Conservation (phyloP, 2,329 filamentous ascomycete species). For the Nigrospora oryzae region DNA sequence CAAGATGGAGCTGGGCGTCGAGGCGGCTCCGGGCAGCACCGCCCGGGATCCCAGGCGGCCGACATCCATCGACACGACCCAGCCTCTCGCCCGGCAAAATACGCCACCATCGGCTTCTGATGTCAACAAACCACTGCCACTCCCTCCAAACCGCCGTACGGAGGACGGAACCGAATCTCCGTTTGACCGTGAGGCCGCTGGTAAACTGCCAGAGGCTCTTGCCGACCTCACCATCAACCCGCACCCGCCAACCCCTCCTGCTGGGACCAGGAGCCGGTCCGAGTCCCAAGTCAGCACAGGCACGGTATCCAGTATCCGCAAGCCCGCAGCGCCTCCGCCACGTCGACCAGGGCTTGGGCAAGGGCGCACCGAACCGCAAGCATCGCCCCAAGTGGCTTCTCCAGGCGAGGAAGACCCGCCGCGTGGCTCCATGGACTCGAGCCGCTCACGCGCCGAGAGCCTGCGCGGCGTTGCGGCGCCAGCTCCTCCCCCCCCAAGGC, state of each 20-base stretch:
- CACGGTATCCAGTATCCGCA: constrained; percentile 26
- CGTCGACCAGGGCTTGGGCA: constrained; percentile 36
- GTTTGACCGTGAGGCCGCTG: constrained; percentile 45
- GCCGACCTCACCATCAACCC: constrained; percentile 20
- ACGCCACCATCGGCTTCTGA: constrained; percentile 34
- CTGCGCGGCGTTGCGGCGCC: constrained; percentile 29
- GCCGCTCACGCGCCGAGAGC: constrained; percentile 35
- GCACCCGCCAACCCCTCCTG: constrained; percentile 30
- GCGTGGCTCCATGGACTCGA: constrained; percentile 43
- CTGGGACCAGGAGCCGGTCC: constrained; percentile 22
- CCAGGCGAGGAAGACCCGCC: constrained; percentile 28
- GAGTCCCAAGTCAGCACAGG: constrained; percentile 19
- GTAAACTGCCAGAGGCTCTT: constrained; percentile 37
- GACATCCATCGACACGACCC: constrained; percentile 8
- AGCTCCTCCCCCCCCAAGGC: constrained; percentile 46
- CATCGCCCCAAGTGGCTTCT: constrained; percentile 8
- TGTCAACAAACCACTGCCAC: constrained; percentile 55
- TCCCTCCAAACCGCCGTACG: constrained; percentile 36
- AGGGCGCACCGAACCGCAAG: constrained; percentile 32
- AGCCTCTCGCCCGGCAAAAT: constrained; percentile 13
- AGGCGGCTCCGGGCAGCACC: constrained; percentile 18
- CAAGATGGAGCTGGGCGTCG: constrained; percentile 35
- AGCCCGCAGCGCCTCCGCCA: constrained; percentile 42
- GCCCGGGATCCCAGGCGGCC: constrained; percentile 5
- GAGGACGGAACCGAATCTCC: constrained; percentile 39